Conservation (phyloP, 2,329 filamentous ascomycete species). For the Rutstroemia sp. region DNA sequence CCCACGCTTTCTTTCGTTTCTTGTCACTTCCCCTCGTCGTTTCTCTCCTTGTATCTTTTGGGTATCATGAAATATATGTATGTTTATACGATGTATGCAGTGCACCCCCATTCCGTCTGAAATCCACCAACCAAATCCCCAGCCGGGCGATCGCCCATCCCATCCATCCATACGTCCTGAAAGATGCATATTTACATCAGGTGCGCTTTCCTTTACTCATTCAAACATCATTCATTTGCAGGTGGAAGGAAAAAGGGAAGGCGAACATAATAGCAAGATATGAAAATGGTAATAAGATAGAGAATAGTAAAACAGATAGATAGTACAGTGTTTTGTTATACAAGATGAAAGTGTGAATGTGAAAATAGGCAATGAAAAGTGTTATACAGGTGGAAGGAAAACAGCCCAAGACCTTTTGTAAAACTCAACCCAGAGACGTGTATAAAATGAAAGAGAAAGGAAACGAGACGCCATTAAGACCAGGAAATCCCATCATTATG, state of each 20-base stretch:
- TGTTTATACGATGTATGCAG: not conserved
- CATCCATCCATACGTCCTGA: no score
- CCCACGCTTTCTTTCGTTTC: not conserved
- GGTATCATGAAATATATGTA: constrained; percentile 5
- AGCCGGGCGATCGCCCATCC: no score
- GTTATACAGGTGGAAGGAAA: not conserved
- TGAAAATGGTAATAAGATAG: not conserved
- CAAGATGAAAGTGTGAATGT: not conserved
- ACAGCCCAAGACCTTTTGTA: not conserved
- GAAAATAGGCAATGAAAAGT: not conserved
- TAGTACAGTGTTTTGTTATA: not conserved
- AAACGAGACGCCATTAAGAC: not conserved
- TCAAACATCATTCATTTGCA: constrained; percentile 1
- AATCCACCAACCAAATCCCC: no score
- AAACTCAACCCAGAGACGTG: not conserved
- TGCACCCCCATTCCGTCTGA: not conserved
- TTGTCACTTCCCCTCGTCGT: not conserved
- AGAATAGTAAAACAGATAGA: not conserved
- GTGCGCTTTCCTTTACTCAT: not conserved
- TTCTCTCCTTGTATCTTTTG: not conserved
- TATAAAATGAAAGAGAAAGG: not conserved
- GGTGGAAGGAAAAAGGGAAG: not conserved
- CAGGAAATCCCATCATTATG: not conserved
- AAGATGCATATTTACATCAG: no score
- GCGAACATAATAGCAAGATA: not conserved